Evolutionary conservation across 129 eudicot genomes (phyloP).

Genomic region (Chrysanthemum makinoi): DNA sequence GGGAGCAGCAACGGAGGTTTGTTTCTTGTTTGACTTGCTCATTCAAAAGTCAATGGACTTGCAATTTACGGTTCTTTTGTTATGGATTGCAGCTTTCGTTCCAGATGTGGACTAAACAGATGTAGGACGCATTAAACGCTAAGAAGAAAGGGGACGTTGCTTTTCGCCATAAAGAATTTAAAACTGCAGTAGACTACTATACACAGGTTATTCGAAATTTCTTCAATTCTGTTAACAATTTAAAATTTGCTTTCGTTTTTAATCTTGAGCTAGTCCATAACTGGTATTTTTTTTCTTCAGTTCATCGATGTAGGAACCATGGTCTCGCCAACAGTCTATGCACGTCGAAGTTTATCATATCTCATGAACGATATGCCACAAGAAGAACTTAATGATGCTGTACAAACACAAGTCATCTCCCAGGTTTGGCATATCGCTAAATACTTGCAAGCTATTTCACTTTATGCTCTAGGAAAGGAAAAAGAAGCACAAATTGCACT

Average conservation of each 20-base stretch:
- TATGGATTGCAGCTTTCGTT: conserved; percentile 67
- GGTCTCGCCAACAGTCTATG: conserved; percentile 83
- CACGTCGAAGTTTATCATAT: conserved; percentile 78
- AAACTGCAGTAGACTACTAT: conserved; percentile 75
- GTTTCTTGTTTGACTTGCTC: conserved; percentile 30
- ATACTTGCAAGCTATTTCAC: conserved; percentile 73
- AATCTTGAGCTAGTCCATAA: neutral
- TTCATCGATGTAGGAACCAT: conserved; percentile 82
- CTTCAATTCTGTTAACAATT: neutral
- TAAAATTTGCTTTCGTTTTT: neutral
- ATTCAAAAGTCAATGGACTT: conserved; percentile 7
- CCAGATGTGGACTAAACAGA: conserved; percentile 93
- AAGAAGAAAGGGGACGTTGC: conserved; percentile 92
- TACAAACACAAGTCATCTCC: conserved; percentile 80
- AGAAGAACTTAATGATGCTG: conserved; percentile 85
- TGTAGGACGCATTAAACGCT: conserved; percentile 80
- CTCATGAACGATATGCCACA: conserved; percentile 76
- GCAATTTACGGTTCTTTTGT: neutral
- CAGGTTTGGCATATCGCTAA: conserved; percentile 84
- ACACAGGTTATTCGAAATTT: conserved; percentile 50
- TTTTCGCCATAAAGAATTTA: conserved; percentile 80
- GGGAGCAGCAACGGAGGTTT: conserved; percentile 92
- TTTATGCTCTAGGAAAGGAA: conserved; percentile 61
- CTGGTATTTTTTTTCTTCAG: conserved; percentile 37
- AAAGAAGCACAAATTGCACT: conserved; percentile 80